Base-by-base conservation (phyloP, 371 early-diverging fungal genomes). In the Mortierella sp. region DNA sequence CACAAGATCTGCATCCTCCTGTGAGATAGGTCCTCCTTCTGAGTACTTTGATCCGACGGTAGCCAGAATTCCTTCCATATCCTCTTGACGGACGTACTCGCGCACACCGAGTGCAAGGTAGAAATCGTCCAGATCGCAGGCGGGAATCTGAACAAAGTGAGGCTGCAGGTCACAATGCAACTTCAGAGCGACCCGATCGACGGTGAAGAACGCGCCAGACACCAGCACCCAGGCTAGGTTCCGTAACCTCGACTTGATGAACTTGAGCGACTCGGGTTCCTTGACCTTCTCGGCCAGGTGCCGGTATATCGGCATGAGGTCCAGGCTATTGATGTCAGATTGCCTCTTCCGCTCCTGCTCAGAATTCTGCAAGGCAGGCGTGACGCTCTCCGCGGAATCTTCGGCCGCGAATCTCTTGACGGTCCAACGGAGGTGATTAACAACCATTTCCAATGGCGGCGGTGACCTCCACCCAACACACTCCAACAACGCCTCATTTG, bases 51-150 rank as follows among this genome's bases (percentile, higher is more conserved):
- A 14, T 44, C 71, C 3, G 71, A 74, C 21, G 71, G 67, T 26
- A 3, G 21, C 9, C 1, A 83, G 37, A 5, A 79, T 55, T 1
- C 53, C 64, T 21, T 76, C 37, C 19, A 83, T 28, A 31, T 83
- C 80, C 16, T 37, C 50, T 24, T 70, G 73, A 10, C n/a, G 24
- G 16, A 83, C 69, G 2, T 53, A 9, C 26, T 73, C 67, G 0
- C 76, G 80, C 0, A 83, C 80, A 2, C 83, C 83, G 55, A 83
- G 55, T 0, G 80, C 80, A 3, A 71, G 53, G 61, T 74, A 83
- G n/a, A 83, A 40, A 3, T 19, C 26, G 2, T 73, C 69, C n/a
- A 79, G 40, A 13, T 26, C 70, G 14, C 73, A 13, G 3, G 46
- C 9, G 0, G 76, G 46, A 28, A 79, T 31, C 50, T 76, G 79